These are phyloP conservation scores for Hirsutella minnesotensis DNA, from an alignment of 2,329 filamentous ascomycete species.

Conservation along the genomic window DNA sequence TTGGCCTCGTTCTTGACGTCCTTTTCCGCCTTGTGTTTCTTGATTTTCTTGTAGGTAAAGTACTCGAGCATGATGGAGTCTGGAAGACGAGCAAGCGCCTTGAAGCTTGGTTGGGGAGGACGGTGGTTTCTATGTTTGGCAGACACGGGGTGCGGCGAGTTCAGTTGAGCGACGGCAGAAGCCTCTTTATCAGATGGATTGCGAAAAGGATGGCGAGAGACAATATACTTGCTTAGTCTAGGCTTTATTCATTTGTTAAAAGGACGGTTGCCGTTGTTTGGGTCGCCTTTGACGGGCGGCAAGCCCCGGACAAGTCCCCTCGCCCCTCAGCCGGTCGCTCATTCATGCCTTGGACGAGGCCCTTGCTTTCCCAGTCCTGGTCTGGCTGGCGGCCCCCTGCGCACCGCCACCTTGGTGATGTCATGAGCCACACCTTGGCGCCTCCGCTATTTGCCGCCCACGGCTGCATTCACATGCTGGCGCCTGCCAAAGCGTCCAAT, in stretches of 20 bases:
- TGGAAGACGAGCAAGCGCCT: too few species aligned
- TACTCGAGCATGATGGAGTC: conserved; percentile 46
- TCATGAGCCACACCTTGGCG: conserved; percentile 13
- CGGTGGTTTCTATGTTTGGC: too few species aligned
- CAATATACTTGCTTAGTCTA: too few species aligned
- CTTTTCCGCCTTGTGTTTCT: conserved; percentile 45
- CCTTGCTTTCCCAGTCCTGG: background rate
- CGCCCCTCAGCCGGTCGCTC: background rate
- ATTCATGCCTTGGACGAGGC: background rate
- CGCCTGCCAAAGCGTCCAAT: background rate
- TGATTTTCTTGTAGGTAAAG: conserved; percentile 49
- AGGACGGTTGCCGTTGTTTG: background rate
- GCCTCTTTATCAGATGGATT: too few species aligned
- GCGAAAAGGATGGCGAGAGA: too few species aligned
- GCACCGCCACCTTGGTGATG: conserved; percentile 23
- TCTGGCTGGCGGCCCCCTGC: background rate
- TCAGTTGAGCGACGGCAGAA: too few species aligned
- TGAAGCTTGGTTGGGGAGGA: too few species aligned
- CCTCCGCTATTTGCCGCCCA: background rate
- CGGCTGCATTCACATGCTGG: background rate
- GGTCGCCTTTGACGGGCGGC: background rate
- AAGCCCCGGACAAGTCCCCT: background rate
- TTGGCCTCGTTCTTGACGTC: conserved; percentile 8
- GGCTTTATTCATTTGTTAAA: background rate
- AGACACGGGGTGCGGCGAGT: too few species aligned